Base-by-base conservation (phyloP, 2,329 filamentous ascomycete genomes). In the Raffaelea albimanens region DNA sequence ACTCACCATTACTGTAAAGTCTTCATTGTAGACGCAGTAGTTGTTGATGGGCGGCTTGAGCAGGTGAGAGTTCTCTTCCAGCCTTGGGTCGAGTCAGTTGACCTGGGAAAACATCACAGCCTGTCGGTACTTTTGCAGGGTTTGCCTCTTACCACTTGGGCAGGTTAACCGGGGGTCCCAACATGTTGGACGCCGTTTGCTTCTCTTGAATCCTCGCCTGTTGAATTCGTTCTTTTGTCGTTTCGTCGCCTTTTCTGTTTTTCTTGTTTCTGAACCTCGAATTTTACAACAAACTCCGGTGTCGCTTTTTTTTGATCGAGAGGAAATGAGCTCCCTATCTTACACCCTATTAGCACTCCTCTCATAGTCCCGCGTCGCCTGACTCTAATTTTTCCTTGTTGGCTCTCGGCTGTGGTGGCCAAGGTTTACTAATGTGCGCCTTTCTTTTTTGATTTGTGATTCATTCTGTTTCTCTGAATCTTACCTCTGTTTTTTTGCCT, bases 41-140 rank as follows among this genome's bases (percentile, higher is more conserved):
- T 97, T 97, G 71, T 96, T 96, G 61, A 97, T 83, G 2, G 93
- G 93, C 0, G 93, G 93, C 64, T 95, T 81, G 49, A 96, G 80
- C 52, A 97, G 82, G 63, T 97, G 90, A 0, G 85, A 84, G 67
- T 97, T 97, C 63, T 90, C 80, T 59, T 87, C 76, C 38, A 98
- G 82, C 91, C 90, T 96, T 11, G 19, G 8, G 19, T n/a, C 3
- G 20, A 25, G 40, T 20, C 11, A 39, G 4, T 5, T 23, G 14
- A 18, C 3, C 13, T 20, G 20, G 7, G 25, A 7, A 8, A 19
- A 3, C 20, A 23, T 16, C 39, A 4, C 39, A 41, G 20, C 21
- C 39, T 21, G 8, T 11, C 14, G 19, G 9, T 5, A 10, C n/a
- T 9, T 13, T 11, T 10, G 38, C 38, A 5, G 38, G 7, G 7